These are phyloP conservation scores for Acacia confusa DNA, from an alignment of 306 rosid genomes.

Conservation along the genomic window DNA sequence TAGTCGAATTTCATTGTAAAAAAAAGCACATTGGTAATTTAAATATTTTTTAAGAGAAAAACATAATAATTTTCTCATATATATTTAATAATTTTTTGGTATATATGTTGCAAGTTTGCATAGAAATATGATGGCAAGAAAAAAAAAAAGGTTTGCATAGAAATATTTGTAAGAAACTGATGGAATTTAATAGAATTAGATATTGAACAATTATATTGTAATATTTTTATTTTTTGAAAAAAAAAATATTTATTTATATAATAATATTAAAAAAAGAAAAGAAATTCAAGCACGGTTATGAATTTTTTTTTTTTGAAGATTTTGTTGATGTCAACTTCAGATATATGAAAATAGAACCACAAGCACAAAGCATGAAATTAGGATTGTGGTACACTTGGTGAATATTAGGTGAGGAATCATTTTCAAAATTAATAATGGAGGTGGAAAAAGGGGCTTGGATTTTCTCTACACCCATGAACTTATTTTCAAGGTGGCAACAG, in stretches of 20 bases:
- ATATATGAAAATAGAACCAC: neutral
- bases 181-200: neutral
- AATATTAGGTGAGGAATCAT: slow-evolving; percentile 27
- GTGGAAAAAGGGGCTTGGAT: slow-evolving; percentile 6
- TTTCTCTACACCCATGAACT: slow-evolving; percentile 10
- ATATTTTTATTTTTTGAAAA: neutral
- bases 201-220: neutral
- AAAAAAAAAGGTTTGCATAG: too few relatives aligned
- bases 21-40: neutral
- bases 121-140: neutral
- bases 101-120: neutral
- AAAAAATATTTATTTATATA: too few relatives aligned
- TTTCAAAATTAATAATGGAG: slow-evolving; percentile 32
- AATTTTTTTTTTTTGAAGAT: slow-evolving; percentile 17
- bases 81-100: neutral
- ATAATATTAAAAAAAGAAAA: too few relatives aligned
- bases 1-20: neutral
- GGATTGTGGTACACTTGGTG: slow-evolving; percentile 21
- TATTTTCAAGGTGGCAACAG: slow-evolving; percentile 31
- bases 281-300: neutral
- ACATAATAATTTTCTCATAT: neutral
- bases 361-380: neutral
- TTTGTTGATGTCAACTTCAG: slow-evolving; percentile 21
- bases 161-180: neutral
- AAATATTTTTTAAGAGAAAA: neutral